Percentiles rank a stretch among this genome's conserved stretches.
Conservation (phyloP, 805 yeast genomes). For the Candida boleticola region DNA sequence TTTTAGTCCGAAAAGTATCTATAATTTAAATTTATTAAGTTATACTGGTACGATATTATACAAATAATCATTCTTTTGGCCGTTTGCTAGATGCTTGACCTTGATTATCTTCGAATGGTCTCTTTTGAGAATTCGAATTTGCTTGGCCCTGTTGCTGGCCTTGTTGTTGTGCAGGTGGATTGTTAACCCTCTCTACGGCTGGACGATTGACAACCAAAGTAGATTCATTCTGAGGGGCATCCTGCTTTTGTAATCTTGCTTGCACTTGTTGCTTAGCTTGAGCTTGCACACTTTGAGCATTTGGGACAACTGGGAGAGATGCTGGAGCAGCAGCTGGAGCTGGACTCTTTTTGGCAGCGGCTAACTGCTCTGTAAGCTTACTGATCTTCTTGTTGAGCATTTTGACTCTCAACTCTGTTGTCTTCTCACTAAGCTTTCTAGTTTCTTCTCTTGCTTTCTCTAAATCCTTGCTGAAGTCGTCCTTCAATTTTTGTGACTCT, state of each 20-base stretch:
- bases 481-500: slow-evolving; percentile 18
- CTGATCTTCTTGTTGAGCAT: slow-evolving; percentile 51
- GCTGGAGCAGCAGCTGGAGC: slow-evolving; percentile 1
- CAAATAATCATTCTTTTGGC: slow-evolving; percentile 13
- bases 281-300: not conserved
- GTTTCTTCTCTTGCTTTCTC: slow-evolving; percentile 36
- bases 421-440: slow-evolving; percentile 51
- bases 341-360: slow-evolving; percentile 3
- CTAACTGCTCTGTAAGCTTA: slow-evolving; percentile 33
- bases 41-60: not conserved
- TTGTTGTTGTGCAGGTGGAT: slow-evolving; percentile 12
- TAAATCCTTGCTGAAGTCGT: slow-evolving; percentile 17
- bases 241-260: not conserved
- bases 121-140: slow-evolving; percentile 15
- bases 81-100: slow-evolving; percentile 14
- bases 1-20: too few species aligned
- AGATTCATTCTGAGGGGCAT: slow-evolving; percentile 24
- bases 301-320: slow-evolving; percentile 5
- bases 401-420: slow-evolving; percentile 55
- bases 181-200: slow-evolving; percentile 12
- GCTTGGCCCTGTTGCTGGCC: slow-evolving; percentile 5
- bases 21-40: too few species aligned
- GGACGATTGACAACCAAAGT: slow-evolving; percentile 34
- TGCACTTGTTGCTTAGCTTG: slow-evolving; percentile 8
- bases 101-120: slow-evolving; percentile 13